Evolutionary conservation across 1,284 basidiomycete genomes (phyloP).

Genomic region (Malassezia nana): DNA sequence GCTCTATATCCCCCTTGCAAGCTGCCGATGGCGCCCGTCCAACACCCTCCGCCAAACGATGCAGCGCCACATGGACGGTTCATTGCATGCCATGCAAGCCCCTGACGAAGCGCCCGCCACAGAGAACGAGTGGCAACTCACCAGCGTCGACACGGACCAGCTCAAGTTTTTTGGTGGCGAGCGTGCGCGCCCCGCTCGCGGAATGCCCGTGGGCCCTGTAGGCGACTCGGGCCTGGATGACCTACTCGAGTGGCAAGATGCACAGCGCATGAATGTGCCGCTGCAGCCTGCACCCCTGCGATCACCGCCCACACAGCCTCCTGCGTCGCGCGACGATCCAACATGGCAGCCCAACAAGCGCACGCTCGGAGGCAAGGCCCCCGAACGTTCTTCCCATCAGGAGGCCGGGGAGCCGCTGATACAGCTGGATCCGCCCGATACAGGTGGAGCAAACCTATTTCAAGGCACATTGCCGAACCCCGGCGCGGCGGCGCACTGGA

Average conservation of each 20-base stretch:
- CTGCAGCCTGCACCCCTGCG: not conserved
- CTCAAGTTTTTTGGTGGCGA: conserved; percentile 27
- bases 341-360: conserved; percentile 2
- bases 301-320: not conserved
- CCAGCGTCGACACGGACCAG: conserved; percentile 16
- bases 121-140: not conserved
- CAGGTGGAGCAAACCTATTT: conserved; percentile 24
- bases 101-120: not conserved
- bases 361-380: not conserved
- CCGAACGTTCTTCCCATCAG: not conserved
- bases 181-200: not conserved
- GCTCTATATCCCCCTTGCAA: conserved; percentile 40
- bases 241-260: conserved; percentile 20
- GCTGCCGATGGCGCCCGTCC: conserved; percentile 31
- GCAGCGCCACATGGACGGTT: conserved; percentile 5
- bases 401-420: not conserved
- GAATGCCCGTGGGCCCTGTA: conserved; percentile 16
- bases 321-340: not conserved
- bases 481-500: conserved; percentile 42
- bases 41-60: conserved; percentile 27
- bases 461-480: conserved; percentile 36
- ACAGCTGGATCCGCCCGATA: not conserved
- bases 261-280: conserved; percentile 1
- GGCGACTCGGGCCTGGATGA: conserved; percentile 42
- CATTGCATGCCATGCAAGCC: conserved; percentile 1